A percentile compares a stretch with the other conserved stretches of the same genome.
Evolutionary conservation across 805 yeast species (phyloP).

Genomic region (Yarrowia osloensis): DNA sequence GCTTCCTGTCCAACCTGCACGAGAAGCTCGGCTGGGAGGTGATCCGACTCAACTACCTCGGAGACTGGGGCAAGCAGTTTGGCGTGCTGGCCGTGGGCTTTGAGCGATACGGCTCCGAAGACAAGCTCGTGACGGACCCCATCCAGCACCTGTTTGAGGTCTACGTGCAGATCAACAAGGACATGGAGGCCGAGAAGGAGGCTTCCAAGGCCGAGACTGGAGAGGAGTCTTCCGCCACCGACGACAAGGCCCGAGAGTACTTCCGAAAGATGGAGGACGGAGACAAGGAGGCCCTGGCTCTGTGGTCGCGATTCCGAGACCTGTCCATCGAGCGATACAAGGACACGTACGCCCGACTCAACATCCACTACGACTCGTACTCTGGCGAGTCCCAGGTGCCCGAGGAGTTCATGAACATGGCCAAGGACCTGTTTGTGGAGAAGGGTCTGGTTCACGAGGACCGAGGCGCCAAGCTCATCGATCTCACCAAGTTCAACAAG

Average conservation of each 20-base stretch:
- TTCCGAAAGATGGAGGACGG: conserved; percentile 94
- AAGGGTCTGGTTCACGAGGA: conserved; percentile 78
- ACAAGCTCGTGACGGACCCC: conserved; percentile 70
- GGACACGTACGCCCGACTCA: conserved; percentile 86
- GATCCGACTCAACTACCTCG: conserved; percentile 86
- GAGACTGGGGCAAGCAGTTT: conserved; percentile 99
- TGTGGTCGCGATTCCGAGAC: conserved; percentile 91
- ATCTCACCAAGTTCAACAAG: conserved; percentile 80
- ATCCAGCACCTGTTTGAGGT: conserved; percentile 93
- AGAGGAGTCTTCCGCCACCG: conserved; percentile 57
- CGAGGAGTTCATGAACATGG: conserved; percentile 66
- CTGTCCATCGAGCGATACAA: conserved; percentile 83
- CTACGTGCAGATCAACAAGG: conserved; percentile 83
- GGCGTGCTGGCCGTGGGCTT: conserved; percentile 95
- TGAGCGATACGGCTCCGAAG: conserved; percentile 79
- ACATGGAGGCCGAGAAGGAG: conserved; percentile 64
- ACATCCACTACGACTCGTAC: conserved; percentile 82
- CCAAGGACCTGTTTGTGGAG: conserved; percentile 61
- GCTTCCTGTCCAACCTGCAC: conserved; percentile 85
- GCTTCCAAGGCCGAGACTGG: conserved; percentile 52
- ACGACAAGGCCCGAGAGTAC: conserved; percentile 81
- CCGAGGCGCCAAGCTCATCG: conserved; percentile 87
- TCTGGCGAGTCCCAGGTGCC: conserved; percentile 97
- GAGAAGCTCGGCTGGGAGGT: conserved; percentile 94
- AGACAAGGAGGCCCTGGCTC: conserved; percentile 69